Evolutionary conservation across 495 filamentous ascomycete genomes (phyloP), one percentile per base, ranked within the genome.

Genomic region (Amphirosellinia nigrospora): DNA sequence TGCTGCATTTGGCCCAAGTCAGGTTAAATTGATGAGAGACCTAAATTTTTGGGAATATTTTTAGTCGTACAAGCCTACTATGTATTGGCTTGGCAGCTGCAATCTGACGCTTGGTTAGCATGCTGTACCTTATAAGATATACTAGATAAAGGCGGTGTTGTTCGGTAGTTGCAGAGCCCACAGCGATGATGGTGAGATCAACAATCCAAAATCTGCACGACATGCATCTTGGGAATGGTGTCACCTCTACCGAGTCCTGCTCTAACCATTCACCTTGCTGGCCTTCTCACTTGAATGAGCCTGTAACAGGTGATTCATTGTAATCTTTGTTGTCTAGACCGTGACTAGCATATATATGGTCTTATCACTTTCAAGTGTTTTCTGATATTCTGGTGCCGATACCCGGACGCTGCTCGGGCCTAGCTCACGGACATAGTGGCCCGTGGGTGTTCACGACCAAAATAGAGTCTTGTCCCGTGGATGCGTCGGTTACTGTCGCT

Each of bases 141-240:
- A 62, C 21, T 30, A 41, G n/a, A 36, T 30, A 41, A 28, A 36
- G 30, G 43, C 43, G 53, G 53, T 26, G 34, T 16, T 38, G 66
- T 43, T 39, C 26, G 45, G 45, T 70, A 36, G 59, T 46, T 63
- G 46, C 34, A 39, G 32, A 70, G 50, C 6, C 58, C 7, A 36
- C 13, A 67, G 45, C 56, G 32, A 48, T 46, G 43, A 45, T 69
- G 68, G 48, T 50, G 68, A 64, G 50, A 53, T 64, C 68, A 64
- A 64, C 11, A n/a, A 64, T 45, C 58, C 66, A 60, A 64, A 63
- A 46, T 32, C 68, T 70, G 68, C 68, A 70, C 60, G 50, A 64
- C 60, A 64, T 64, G 32, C 60, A 45, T 28, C 21, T 36, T n/a
- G 15, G 59, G 38, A 62, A 48, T 46, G 34, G 67, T 48, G 60